These are phyloP conservation scores for Vigna hirtella DNA, from an alignment of 306 rosid genomes.

Conservation along the genomic window DNA sequence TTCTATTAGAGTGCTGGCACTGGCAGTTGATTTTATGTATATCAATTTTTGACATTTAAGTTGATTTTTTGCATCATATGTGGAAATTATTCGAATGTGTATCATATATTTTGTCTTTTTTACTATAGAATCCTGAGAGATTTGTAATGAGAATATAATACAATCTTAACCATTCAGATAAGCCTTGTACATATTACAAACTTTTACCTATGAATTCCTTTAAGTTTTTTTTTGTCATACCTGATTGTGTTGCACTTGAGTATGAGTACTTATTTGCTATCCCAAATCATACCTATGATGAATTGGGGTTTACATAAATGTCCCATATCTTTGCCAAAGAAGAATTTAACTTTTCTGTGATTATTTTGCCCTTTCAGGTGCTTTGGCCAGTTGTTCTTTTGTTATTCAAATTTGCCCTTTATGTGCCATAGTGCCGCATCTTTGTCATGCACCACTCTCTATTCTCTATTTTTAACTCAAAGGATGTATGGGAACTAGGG, in stretches of 20 bases:
- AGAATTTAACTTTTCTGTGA: constrained; percentile 40
- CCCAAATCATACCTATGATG: constrained; percentile 2
- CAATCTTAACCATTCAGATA: constrained; percentile 22
- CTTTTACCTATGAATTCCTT: constrained; percentile 7
- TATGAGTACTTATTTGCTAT: constrained; percentile 23
- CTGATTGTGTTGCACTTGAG: constrained; percentile 26
- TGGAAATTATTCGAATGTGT: constrained; percentile 38
- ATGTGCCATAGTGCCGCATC: constrained; percentile 57
- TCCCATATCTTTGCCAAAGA: constrained; percentile 18
- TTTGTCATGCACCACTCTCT: constrained; percentile 75
- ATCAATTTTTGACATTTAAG: constrained; percentile 31
- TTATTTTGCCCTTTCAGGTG: constrained; percentile 62
- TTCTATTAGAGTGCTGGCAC: constrained; percentile 10
- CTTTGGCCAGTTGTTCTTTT: constrained; percentile 43
- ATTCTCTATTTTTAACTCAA: constrained; percentile 60
- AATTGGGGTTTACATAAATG: constrained; percentile 1
- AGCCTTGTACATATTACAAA: background rate
- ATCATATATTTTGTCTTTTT: constrained; percentile 3
- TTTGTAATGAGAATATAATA: constrained; percentile 25
- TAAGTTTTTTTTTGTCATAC: background rate
- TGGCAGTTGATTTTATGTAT: constrained; percentile 16
- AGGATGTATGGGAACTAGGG: constrained; percentile 66
- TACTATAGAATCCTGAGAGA: background rate
- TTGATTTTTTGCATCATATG: constrained; percentile 14
- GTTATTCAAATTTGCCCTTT: constrained; percentile 53